Evolutionary conservation across 345 rosid genomes (phyloP).

Genomic region (Camelina neglecta): DNA sequence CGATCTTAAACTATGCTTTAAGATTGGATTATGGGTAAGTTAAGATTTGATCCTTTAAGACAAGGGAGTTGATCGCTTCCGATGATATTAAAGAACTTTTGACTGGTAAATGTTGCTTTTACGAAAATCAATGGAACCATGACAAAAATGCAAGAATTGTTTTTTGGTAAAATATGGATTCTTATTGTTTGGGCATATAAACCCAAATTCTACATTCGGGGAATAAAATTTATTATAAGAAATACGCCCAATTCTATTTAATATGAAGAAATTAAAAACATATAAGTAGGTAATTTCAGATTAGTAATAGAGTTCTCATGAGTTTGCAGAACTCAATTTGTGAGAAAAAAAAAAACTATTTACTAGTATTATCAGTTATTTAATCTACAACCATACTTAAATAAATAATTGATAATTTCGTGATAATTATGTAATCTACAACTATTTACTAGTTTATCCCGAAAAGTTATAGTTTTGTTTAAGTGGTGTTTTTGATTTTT

Average conservation of each 20-base stretch:
- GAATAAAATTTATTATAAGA: too few relatives aligned
- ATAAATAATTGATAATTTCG: too few relatives aligned
- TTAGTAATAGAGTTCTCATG: too few relatives aligned
- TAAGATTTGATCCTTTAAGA: conserved; percentile 29
- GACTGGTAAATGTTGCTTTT: conserved; percentile 22
- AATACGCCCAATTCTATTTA: neutral
- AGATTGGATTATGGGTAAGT: conserved; percentile 29
- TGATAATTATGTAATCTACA: too few relatives aligned
- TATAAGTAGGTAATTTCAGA: too few relatives aligned
- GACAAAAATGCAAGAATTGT: neutral
- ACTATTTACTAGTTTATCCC: too few relatives aligned
- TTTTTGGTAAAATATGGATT: neutral
- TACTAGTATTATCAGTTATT: too few relatives aligned
- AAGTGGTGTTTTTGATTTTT: too few relatives aligned
- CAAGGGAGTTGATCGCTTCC: conserved; percentile 32
- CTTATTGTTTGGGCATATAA: neutral
- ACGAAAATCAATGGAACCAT: conserved; percentile 33
- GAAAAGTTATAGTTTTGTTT: too few relatives aligned
- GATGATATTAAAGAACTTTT: conserved; percentile 9
- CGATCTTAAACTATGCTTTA: conserved; percentile 39
- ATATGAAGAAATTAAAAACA: neutral
- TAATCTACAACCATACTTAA: too few relatives aligned
- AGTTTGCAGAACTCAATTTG: too few relatives aligned
- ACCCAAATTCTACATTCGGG: neutral
- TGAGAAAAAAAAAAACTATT: too few relatives aligned